These are phyloP conservation scores for Sisymbrium irio DNA, from an alignment of 345 rosid genomes.

Conservation along the genomic window DNA sequence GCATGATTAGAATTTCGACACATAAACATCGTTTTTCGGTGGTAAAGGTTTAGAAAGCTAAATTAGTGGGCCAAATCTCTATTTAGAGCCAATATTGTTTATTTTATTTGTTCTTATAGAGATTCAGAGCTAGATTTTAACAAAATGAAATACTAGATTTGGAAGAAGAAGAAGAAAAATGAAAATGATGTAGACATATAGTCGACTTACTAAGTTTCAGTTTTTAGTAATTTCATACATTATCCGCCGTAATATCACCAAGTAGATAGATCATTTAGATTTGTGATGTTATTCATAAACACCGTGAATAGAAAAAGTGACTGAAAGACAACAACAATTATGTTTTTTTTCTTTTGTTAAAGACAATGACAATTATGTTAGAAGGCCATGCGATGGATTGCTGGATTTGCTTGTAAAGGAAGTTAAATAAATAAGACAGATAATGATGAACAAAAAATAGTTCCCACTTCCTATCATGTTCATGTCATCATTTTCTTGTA, in stretches of 20 bases:
- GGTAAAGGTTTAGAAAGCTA: background rate
- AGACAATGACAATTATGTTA: slow-evolving; percentile 11
- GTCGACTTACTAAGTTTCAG: background rate
- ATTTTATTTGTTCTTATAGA: background rate
- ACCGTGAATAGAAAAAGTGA: background rate
- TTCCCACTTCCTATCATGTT: background rate
- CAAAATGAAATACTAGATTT: background rate
- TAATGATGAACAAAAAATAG: slow-evolving; percentile 6
- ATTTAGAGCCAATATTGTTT: background rate
- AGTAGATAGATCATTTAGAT: background rate
- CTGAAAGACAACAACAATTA: slow-evolving; percentile 6
- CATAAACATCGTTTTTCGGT: background rate
- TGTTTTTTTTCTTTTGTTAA: too few relatives aligned
- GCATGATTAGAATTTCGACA: background rate
- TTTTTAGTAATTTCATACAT: background rate
- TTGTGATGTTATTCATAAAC: background rate
- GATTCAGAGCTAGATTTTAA: background rate
- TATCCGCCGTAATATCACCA: background rate
- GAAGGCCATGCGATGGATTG: slow-evolving; percentile 13
- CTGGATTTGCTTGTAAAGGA: slow-evolving; percentile 17
- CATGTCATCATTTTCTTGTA: slow-evolving; percentile 18
- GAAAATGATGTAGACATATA: background rate
- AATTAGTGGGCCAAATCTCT: background rate
- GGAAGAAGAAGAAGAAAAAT: background rate
- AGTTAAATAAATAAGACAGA: slow-evolving; percentile 8